Base-by-base conservation (phyloP, 192 early-diverging fungal genomes). In the Mortierella alpina region DNA sequence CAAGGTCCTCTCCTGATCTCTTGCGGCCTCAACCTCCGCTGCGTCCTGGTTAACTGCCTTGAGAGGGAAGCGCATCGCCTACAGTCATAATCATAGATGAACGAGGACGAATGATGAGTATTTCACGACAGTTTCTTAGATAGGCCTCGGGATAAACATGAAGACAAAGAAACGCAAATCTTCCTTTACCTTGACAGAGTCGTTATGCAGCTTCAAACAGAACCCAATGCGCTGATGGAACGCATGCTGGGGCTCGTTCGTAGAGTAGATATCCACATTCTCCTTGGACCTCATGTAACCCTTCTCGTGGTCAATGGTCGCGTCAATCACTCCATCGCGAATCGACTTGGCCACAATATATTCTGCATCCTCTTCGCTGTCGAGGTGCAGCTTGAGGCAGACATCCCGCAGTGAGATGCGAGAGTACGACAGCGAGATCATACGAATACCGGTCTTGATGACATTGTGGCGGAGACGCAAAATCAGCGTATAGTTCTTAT, bases 291-390 rank as follows among this genome's bases (percentile, higher is more conserved):
- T 92, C 90, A 99, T 95, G 70, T 87, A 96, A 0, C 97, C 97
- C 66, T 90, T 91, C 75, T 96, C 92, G 77, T 99, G 97, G 76
- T 99, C 95, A 49, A 98, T 90, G 0, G 90, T 92, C n/a, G 97
- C 98, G 85, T 98, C 96, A 85, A 99, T 97, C 17, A 99, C 97
- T 60, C 97, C 98, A 73, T 99, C 98, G 59, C 96, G 91, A 68
- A 99, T 97, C 22, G 98, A 94, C 87, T 99, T 99, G 23, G 95
- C 95, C 2, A 99, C 97, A 84, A 99, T 98, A 86, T 96, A 99
- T 83, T 99, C 96, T 40, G 97, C 98, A 75, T 99, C 97, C 75
- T 99, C 97, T 82, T 99, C 98, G 76, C 94, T 95, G 81, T 99
- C 97, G 82, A 99, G 80, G 69, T 98, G 96, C 59, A 99, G 88